phyloP scores from a whole-genome alignment of 345 rosid species.

The Garcia nutans region DNA sequence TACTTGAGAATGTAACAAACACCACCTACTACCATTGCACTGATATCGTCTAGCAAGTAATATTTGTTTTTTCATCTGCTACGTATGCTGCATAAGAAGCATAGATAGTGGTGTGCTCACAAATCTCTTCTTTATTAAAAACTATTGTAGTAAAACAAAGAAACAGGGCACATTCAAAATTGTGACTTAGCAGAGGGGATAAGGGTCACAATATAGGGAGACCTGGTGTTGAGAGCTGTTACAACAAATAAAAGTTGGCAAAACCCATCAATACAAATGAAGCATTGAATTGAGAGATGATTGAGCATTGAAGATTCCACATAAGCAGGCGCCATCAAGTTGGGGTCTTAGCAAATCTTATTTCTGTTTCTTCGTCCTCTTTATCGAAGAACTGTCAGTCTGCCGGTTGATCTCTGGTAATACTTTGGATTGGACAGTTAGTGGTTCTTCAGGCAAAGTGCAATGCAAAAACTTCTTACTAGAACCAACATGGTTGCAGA shows the following conservation, averaged over 20 bases:
- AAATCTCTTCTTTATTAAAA: background rate
- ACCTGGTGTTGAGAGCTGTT: background rate
- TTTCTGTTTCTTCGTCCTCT: constrained; percentile 24
- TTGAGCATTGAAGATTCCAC: background rate
- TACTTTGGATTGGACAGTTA: constrained; percentile 28
- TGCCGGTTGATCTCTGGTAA: constrained; percentile 24
- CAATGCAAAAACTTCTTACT: constrained; percentile 71
- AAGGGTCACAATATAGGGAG: background rate
- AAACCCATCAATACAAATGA: constrained; percentile 9
- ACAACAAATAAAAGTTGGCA: background rate
- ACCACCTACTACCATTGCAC: background rate
- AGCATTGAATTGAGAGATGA: background rate
- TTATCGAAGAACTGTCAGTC: constrained; percentile 27
- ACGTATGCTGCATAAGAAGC: background rate
- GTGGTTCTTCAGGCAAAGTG: constrained; percentile 69
- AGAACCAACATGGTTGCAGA: constrained; percentile 79
- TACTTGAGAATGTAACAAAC: too few species aligned
- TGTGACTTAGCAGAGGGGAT: background rate
- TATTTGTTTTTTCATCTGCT: too few species aligned
- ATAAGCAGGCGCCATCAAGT: background rate
- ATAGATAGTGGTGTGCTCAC: background rate
- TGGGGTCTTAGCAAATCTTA: constrained; percentile 1
- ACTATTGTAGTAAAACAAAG: background rate
- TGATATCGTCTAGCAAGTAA: background rate
- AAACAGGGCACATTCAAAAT: background rate